Evolutionary conservation across 352 stramenopile genomes (phyloP), one percentile per base, ranked within the genome.

Genomic region (Phytophthora agathidicida): DNA sequence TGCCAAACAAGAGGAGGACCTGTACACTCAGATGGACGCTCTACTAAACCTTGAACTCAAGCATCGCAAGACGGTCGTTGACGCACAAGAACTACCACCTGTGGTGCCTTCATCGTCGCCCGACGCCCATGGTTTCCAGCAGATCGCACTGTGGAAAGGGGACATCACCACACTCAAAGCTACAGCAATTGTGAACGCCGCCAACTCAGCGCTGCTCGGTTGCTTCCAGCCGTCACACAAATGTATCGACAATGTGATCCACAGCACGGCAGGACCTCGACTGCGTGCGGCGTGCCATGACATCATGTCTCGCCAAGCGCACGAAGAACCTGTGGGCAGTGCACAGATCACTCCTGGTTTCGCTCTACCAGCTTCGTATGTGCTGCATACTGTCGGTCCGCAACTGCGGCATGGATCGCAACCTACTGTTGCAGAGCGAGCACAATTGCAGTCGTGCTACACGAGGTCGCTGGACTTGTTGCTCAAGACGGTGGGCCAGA

Each of bases 181-280:
- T 5, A 86, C 83, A 14, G 80, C 73, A 10, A 89, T 91, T 35
- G 78, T 88, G 0, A 93, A 91, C 37, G 80, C 83, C 7, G 78
- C 80, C 30, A 91, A 92, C 54, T 76, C 70, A 17, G 58, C 61
- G 27, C 66, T 88, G 14, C 63, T 93, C n/a, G 79, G 80, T 0
- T 91, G 83, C 56, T 93, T 91, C 57, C 68, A 86, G 53, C 80
- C 80, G 19, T 70, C 74, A 3, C 80, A 90, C 49, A 78, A 73
- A 30, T 93, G 80, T 43, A 89, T 89, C 39, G 79, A 93, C 65
- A 90, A 91, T 24, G 71, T 88, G 27, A 91, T 89, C 42, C 80
- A 92, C 64, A 77, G 71, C 45, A 75, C 73, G 45, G 73, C 80
- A 0, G 80, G 78, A 1, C 80, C 78, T 16, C 73, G 83, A 3